phyloP scores from a whole-genome alignment of 2,329 filamentous ascomycete species.

The Septoria petroselini region DNA sequence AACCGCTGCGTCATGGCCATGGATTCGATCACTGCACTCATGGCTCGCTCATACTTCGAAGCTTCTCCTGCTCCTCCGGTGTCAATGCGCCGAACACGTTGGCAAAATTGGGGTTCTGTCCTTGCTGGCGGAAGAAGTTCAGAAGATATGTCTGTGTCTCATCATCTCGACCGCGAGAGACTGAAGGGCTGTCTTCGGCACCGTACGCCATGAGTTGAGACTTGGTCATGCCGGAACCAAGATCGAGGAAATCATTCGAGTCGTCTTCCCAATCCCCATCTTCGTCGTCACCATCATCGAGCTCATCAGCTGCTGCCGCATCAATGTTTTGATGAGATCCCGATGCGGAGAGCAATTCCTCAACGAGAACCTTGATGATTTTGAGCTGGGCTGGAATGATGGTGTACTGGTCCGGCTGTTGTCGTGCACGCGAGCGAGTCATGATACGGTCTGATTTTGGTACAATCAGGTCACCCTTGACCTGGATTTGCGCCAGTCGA shows the following conservation, averaged over 20 bases:
- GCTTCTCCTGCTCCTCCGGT: conserved; percentile 53
- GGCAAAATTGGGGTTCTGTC: conserved; percentile 53
- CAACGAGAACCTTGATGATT: conserved; percentile 91
- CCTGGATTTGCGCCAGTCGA: conserved; percentile 72
- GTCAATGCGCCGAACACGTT: conserved; percentile 55
- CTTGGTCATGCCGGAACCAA: conserved; percentile 56
- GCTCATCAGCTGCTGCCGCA: conserved; percentile 57
- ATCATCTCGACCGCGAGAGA: conserved; percentile 70
- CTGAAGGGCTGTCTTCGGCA: conserved; percentile 49
- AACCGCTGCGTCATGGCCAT: too few relatives aligned
- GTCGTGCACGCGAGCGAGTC: conserved; percentile 84
- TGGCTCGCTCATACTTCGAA: conserved; percentile 39
- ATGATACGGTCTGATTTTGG: conserved; percentile 78
- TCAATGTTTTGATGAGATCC: conserved; percentile 52
- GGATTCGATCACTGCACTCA: too few relatives aligned
- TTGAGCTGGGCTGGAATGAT: conserved; percentile 85
- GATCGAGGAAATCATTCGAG: conserved; percentile 66
- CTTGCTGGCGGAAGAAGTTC: conserved; percentile 69
- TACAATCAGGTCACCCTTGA: conserved; percentile 88
- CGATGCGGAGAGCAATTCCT: conserved; percentile 81
- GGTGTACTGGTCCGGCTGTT: conserved; percentile 87
- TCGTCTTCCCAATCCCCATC: conserved; percentile 81
- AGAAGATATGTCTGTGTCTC: conserved; percentile 83
- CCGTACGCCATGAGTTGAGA: conserved; percentile 78
- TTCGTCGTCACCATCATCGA: conserved; percentile 67